Base-by-base conservation (phyloP, 805 yeast species). In the Candida taoyuanica region DNA sequence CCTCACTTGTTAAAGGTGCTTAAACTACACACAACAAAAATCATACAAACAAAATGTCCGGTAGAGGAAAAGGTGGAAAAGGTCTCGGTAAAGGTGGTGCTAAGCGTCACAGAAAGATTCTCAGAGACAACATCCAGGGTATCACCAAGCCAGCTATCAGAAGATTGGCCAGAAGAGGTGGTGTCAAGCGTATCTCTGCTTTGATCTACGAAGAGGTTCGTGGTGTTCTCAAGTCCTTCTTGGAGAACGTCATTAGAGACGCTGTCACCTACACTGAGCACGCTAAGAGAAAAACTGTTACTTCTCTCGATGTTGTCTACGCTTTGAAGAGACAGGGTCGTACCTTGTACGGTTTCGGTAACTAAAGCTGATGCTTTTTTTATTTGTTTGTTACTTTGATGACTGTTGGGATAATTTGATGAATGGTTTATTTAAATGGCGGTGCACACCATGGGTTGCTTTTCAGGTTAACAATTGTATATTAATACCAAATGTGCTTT, bases 81-180 rank as follows among this genome's bases (percentile, higher is more conserved):
- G 98, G 98, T 75, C 80, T 93, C 62, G 98, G 98, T 65, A 93
- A 93, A 77, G 98, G 97, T 75, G 98, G 98, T 77, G 98, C 98
- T 63, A 91, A 91, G 83, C 88, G 98, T 74, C 98, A 91, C 88
- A 87, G 98, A 82, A 89, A 89, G 86, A 86, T 91, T 73, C 79
- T 89, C 56, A 89, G 98, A 80, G 98, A 93, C 72, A 93, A 91
- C 91, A 91, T 93, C 58, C 97, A 89, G 75, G 98, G 98, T 78
- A 91, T 91, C 68, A 91, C 98, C 50, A 91, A 91, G 81, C 98
- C 98, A 67, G 98, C 98, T 64, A 91, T 91, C 66, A 88, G 98
- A 79, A 91, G 98, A 86, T 84, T 91, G 63, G 98, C 98, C 37
- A 91, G 98, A 83, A 88, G 98, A 86, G 98, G 98, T 76, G 98